A percentile compares a stretch with the other conserved stretches of the same genome.
Evolutionary conservation across 2,329 filamentous ascomycete species (phyloP).

Genomic region (Calonectria fujianensis): DNA sequence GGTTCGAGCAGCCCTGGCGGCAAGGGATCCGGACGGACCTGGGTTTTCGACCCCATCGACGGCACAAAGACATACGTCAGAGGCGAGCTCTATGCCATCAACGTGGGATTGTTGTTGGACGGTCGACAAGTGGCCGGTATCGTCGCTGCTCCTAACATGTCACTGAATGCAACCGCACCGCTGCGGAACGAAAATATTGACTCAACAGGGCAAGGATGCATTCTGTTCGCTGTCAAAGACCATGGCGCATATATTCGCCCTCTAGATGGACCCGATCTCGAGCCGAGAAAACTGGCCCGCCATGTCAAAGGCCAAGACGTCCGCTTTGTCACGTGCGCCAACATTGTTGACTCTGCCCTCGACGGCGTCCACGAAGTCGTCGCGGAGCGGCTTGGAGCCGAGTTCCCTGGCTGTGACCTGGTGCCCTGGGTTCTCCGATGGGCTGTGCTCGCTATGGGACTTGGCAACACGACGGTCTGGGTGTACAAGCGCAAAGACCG

Average conservation of each 20-base stretch:
- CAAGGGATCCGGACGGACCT: slow-evolving; percentile 64
- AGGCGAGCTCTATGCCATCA: slow-evolving; percentile 74
- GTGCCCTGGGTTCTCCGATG: slow-evolving; percentile 76
- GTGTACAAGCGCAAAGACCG: slow-evolving; percentile 70
- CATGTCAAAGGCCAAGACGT: slow-evolving; percentile 57
- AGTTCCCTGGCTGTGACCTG: slow-evolving; percentile 70
- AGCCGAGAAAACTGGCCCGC: slow-evolving; percentile 59
- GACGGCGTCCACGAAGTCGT: slow-evolving; percentile 68
- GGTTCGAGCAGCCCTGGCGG: slow-evolving; percentile 62
- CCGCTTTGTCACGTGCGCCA: slow-evolving; percentile 69
- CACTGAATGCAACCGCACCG: slow-evolving; percentile 61
- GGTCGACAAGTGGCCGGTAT: slow-evolving; percentile 70
- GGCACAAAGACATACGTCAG: slow-evolving; percentile 75
- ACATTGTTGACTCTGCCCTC: slow-evolving; percentile 68
- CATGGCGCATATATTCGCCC: slow-evolving; percentile 69
- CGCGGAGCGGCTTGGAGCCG: slow-evolving; percentile 63
- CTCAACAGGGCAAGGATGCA: slow-evolving; percentile 65
- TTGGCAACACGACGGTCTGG: slow-evolving; percentile 74
- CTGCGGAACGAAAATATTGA: slow-evolving; percentile 68
- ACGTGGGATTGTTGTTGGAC: slow-evolving; percentile 71
- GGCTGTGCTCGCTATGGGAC: slow-evolving; percentile 70
- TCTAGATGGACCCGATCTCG: slow-evolving; percentile 55
- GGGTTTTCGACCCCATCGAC: slow-evolving; percentile 78
- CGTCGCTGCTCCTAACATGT: slow-evolving; percentile 69
- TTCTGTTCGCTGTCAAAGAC: slow-evolving; percentile 70